phyloP scores from a whole-genome alignment of 2,329 filamentous ascomycete genomes.

The Zopfia rhizophila region DNA sequence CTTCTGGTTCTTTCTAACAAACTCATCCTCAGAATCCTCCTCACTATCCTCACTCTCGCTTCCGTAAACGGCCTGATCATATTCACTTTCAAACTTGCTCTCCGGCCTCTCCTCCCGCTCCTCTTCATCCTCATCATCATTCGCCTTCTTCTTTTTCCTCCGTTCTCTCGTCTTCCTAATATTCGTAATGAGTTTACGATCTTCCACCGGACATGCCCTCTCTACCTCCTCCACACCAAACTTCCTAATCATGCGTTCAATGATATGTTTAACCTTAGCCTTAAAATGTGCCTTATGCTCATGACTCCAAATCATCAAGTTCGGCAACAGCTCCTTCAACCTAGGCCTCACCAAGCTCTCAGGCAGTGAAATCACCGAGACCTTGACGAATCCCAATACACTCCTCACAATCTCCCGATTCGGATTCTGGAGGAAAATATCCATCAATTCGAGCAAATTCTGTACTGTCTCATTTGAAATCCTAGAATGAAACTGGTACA shows the following conservation, averaged over 20 bases:
- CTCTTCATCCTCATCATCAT: conserved; percentile 67
- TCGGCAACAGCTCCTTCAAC: conserved; percentile 81
- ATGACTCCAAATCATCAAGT: conserved; percentile 94
- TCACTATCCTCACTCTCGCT: conserved; percentile 67
- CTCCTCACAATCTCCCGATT: conserved; percentile 97
- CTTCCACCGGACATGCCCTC: conserved; percentile 81
- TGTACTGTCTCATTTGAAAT: conserved; percentile 76
- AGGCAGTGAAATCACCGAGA: conserved; percentile 88
- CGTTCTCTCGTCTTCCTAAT: conserved; percentile 96
- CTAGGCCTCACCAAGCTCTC: conserved; percentile 81
- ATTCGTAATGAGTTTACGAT: conserved; percentile 90
- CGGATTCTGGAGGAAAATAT: conserved; percentile 94
- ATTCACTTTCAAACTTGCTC: conserved; percentile 86
- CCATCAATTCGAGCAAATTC: conserved; percentile 93
- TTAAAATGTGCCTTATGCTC: conserved; percentile 98
- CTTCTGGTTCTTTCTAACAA: conserved; percentile 38
- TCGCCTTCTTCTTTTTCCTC: conserved; percentile 86
- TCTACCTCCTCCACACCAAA: conserved; percentile 87
- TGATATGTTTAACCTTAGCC: conserved; percentile 96
- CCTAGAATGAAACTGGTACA: conserved; percentile 86
- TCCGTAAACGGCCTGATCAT: conserved; percentile 95
- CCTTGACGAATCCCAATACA: conserved; percentile 95
- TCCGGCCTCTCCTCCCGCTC: conserved; percentile 65
- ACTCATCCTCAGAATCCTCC: conserved; percentile 71
- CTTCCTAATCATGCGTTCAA: conserved; percentile 91